phyloP scores from a whole-genome alignment of 139 green algal genomes.

The Tetradesmus lagerheimii region DNA sequence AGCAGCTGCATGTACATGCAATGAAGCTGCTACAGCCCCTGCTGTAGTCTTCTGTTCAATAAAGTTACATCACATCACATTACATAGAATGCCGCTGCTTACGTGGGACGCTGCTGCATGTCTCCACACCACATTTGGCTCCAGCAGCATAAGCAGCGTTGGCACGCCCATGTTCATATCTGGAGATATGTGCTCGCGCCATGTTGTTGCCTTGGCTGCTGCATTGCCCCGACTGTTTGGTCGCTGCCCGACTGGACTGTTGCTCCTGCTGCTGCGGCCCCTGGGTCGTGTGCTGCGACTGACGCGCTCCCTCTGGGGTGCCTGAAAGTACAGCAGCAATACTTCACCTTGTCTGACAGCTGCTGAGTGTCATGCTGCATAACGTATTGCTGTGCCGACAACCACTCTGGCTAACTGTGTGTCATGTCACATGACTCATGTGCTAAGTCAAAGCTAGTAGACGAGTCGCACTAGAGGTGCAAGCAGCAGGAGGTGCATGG shows the following conservation, averaged over 20 bases:
- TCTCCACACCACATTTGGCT: conserved; percentile 78
- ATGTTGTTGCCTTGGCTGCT: conserved; percentile 29
- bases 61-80: too few species aligned
- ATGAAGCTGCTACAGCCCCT: neutral
- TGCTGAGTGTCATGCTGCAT: neutral
- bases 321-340: conserved; percentile 52
- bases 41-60: neutral
- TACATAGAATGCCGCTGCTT: too few species aligned
- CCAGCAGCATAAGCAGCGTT: conserved; percentile 72
- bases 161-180: conserved; percentile 72
- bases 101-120: conserved; percentile 47
- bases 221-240: neutral
- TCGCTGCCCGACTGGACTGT: neutral
- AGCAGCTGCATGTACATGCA: neutral
- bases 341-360: too few species aligned
- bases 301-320: conserved; percentile 64
- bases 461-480: neutral
- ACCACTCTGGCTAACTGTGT: too few species aligned
- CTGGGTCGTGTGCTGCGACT: conserved; percentile 31
- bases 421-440: too few species aligned
- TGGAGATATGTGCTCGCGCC: conserved; percentile 57
- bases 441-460: neutral
- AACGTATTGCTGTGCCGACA: neutral
- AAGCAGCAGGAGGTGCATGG: neutral
- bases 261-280: neutral